A percentile compares a stretch with the other conserved stretches of the same genome.
These are phyloP conservation scores for Paraphaeosphaeria minitans DNA, from an alignment of 2,329 filamentous ascomycete genomes.

Conservation along the genomic window DNA sequence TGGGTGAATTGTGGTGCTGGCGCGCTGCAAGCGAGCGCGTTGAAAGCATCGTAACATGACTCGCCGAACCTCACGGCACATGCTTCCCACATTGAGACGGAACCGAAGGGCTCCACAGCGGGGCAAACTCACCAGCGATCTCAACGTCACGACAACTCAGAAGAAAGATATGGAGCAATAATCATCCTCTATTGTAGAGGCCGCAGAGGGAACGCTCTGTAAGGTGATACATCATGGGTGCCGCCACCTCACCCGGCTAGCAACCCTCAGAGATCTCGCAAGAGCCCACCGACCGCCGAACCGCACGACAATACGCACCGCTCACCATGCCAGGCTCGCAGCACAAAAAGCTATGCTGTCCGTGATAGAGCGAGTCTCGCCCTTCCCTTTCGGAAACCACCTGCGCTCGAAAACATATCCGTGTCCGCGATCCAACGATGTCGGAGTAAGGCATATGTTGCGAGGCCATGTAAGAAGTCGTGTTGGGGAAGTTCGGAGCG, in stretches of 20 bases:
- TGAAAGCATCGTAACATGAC: conserved; percentile 1
- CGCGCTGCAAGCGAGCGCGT: neutral
- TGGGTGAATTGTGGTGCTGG: neutral
- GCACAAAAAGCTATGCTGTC: conserved; percentile 16
- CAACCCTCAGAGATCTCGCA: conserved; percentile 27
- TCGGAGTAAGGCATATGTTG: conserved; percentile 26
- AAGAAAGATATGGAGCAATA: conserved; percentile 2
- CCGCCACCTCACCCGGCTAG: conserved; percentile 26
- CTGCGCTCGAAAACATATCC: conserved; percentile 30
- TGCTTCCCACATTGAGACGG: conserved; percentile 2
- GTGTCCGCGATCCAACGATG: conserved; percentile 29
- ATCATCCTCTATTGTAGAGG: conserved; percentile 29
- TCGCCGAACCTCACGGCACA: neutral
- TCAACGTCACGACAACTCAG: conserved; percentile 25
- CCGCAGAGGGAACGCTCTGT: conserved; percentile 25
- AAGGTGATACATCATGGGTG: conserved; percentile 33
- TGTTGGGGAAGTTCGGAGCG: conserved; percentile 41
- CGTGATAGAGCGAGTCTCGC: conserved; percentile 33
- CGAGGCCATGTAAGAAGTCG: conserved; percentile 34
- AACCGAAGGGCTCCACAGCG: conserved; percentile 1
- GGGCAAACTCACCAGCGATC: conserved; percentile 9
- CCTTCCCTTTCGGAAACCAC: conserved; percentile 43
- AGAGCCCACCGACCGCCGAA: conserved; percentile 23
- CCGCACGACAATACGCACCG: conserved; percentile 18
- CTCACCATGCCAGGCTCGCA: conserved; percentile 23